Conservation (phyloP, 805 yeast genomes). For the Clavispora santaluciae region DNA sequence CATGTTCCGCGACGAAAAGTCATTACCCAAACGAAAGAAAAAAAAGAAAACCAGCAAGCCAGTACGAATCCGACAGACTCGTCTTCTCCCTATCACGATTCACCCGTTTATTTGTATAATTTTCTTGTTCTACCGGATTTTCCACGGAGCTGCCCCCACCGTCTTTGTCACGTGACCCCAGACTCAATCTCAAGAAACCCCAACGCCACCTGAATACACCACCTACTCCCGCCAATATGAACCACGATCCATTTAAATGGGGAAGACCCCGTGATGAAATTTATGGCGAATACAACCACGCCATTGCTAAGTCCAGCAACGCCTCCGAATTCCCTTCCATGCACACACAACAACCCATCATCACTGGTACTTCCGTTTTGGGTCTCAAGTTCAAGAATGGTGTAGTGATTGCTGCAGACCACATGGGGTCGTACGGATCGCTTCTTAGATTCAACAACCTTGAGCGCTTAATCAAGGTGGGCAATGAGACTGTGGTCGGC, state of each 20-base stretch:
- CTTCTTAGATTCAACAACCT: constrained; percentile 79
- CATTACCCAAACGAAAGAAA: too few species aligned
- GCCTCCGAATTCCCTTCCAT: constrained; percentile 54
- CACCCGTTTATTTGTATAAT: too few species aligned
- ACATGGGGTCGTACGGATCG: constrained; percentile 88
- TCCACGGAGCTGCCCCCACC: too few species aligned
- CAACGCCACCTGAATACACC: constrained; percentile 1
- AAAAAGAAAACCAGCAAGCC: too few species aligned
- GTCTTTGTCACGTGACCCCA: background rate
- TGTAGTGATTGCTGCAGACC: constrained; percentile 91
- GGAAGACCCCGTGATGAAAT: constrained; percentile 85
- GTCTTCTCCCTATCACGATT: too few species aligned
- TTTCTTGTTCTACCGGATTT: too few species aligned
- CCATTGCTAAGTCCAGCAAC: constrained; percentile 58
- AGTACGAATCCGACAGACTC: too few species aligned
- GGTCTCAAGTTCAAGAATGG: constrained; percentile 90
- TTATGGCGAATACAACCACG: constrained; percentile 75
- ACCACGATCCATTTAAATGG: constrained; percentile 94
- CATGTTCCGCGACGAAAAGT: too few species aligned
- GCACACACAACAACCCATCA: constrained; percentile 91
- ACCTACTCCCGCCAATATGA: constrained; percentile 46
- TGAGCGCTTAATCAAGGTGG: constrained; percentile 82
- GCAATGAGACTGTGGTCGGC: constrained; percentile 84
- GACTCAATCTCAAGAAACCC: background rate
- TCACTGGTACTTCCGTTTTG: constrained; percentile 94